A percentile compares a stretch with the other conserved stretches of the same genome.
Conservation (phyloP, 805 yeast species). For the Metschnikowia noctiluminum region DNA sequence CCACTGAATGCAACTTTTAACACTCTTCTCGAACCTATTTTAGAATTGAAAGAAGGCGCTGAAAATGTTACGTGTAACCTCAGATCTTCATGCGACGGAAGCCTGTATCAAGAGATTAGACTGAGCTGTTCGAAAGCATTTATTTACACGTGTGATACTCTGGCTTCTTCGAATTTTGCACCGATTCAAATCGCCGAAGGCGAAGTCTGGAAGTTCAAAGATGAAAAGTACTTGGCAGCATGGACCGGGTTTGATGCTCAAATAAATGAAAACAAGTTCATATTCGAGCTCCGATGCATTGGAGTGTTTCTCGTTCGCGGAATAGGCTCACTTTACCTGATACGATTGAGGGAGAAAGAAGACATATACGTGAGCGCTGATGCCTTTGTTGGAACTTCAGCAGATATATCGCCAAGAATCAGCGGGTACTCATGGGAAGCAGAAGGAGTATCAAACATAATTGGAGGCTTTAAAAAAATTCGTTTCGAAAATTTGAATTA, state of each 20-base stretch:
- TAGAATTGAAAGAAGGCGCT: constrained; percentile 5
- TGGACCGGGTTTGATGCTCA: constrained; percentile 15
- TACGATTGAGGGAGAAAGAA: constrained; percentile 5
- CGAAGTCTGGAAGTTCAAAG: constrained; percentile 8
- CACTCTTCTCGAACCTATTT: constrained; percentile 5
- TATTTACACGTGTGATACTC: constrained; percentile 8
- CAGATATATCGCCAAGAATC: not conserved
- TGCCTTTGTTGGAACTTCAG: constrained; percentile 3
- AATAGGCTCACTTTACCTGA: constrained; percentile 1
- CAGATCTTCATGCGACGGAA: constrained; percentile 3
- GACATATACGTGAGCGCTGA: not conserved
- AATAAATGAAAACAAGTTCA: not conserved
- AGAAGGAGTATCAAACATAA: no score
- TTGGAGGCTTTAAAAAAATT: no score
- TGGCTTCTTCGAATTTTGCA: constrained; percentile 1
- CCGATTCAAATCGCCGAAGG: constrained; percentile 1
- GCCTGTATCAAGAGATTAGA: constrained; percentile 13
- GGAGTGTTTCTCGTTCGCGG: constrained; percentile 11
- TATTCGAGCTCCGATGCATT: constrained; percentile 3
- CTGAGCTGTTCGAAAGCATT: constrained; percentile 9
- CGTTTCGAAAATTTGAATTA: no score
- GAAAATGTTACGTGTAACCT: constrained; percentile 4
- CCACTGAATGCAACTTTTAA: constrained; percentile 11
- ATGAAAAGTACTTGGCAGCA: constrained; percentile 5
- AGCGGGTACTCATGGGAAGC: not conserved